Base-by-base conservation (phyloP, 1,284 basidiomycete species). In the Afroboletus lepidellus region DNA sequence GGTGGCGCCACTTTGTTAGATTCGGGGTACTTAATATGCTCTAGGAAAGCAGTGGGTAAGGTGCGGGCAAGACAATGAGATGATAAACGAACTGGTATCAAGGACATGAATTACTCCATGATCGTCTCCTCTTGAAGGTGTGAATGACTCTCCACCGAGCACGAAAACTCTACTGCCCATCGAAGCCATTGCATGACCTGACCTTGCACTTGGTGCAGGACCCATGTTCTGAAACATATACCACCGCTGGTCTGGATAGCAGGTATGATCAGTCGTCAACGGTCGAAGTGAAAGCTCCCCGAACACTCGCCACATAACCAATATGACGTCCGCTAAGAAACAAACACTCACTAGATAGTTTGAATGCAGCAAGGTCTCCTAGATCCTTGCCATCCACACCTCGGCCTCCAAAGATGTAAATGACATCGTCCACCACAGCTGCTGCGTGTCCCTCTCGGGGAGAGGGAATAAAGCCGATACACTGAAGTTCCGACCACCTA, bases 141-240 rank as follows among this genome's bases (percentile, higher is more conserved):
- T 83, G 63, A 90, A 89, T 5, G 92, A 92, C 72, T 99, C 97
- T 30, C 97, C 96, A 38, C 96, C 96, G 12, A 98, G 80, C 2
- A 98, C 94, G 60, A 93, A 91, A 11, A 99, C 90, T 63, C 89
- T 87, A 48, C 88, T 83, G 47, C 92, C 91, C 65, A 88, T 88
- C 12, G 90, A 86, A 6, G 95, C 91, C 90, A 98, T 94, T 20
- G 93, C 90, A 72, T 99, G 96, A 4, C 96, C 96, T 15, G 92
- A 94, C 47, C 96, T 82, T 13, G 93, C 92, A 50, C 80, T 86
- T 2, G 96, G 96, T 8, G 92, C 83, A 12, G 94, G 94, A 3
- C 96, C 96, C 96, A 98, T 98, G 69, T 98, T 97, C 71, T 97
- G 94, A 76, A 99, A 98, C 92, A 96, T 98, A 75, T 95, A 99